phyloP scores from a whole-genome alignment of 2,329 filamentous ascomycete genomes.

The Alternaria tenuissima region DNA sequence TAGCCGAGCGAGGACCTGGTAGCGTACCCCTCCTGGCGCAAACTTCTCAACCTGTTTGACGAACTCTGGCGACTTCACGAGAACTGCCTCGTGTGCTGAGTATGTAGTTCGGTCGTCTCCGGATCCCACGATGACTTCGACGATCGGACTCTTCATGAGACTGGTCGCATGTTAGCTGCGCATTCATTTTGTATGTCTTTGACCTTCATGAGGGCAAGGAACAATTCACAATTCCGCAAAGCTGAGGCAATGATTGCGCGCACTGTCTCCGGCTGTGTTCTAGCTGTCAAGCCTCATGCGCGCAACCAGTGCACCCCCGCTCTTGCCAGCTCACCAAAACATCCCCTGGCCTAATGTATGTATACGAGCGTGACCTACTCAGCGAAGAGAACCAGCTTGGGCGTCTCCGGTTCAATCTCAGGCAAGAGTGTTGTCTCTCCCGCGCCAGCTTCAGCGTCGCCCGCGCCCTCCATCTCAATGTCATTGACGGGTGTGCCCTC shows the following conservation, averaged over 20 bases:
- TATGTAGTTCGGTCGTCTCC: conserved; percentile 69
- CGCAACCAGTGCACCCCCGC: background rate
- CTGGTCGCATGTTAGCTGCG: conserved; percentile 39
- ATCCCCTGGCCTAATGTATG: background rate
- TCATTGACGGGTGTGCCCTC: conserved; percentile 51
- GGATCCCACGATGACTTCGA: conserved; percentile 57
- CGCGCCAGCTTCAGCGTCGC: conserved; percentile 17
- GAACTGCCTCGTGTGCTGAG: conserved; percentile 80
- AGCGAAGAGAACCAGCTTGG: conserved; percentile 55
- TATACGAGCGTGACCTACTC: conserved; percentile 48
- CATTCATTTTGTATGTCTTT: conserved; percentile 2
- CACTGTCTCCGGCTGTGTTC: background rate
- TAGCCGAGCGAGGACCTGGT: too few relatives aligned
- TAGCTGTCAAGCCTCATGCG: background rate
- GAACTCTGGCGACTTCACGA: conserved; percentile 79
- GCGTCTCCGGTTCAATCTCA: conserved; percentile 54
- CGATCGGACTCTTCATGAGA: conserved; percentile 58
- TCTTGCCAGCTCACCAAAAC: background rate
- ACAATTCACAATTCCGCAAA: background rate
- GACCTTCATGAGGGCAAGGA: background rate
- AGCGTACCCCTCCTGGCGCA: conserved; percentile 67
- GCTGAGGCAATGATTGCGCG: background rate
- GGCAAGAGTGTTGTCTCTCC: conserved; percentile 48
- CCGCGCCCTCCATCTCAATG: conserved; percentile 58
- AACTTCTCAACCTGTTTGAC: conserved; percentile 69